Percentiles rank a stretch among this genome's conserved stretches.
These are phyloP conservation scores for Solanum pinnatisectum DNA, from an alignment of 257 asterid genomes.

Conservation along the genomic window DNA sequence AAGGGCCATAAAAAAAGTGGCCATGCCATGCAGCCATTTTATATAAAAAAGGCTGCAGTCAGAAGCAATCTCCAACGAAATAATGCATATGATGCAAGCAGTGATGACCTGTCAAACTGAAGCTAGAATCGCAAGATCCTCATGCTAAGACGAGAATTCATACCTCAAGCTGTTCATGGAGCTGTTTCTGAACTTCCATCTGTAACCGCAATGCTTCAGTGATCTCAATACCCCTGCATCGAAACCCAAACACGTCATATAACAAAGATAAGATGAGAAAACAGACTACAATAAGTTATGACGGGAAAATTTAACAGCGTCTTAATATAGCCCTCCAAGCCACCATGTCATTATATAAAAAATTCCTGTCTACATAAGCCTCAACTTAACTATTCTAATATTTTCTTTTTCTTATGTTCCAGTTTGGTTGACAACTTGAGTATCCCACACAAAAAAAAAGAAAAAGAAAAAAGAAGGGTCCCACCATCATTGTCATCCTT, in stretches of 20 bases:
- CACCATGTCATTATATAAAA: not conserved
- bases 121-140: not conserved
- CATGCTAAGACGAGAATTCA: not conserved
- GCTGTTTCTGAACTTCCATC: constrained; percentile 18
- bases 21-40: not conserved
- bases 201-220: constrained; percentile 13
- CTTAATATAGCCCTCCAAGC: not conserved
- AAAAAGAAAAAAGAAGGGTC: not conserved
- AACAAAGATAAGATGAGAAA: not conserved
- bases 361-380: not conserved
- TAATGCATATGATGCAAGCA: not conserved
- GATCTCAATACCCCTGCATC: constrained; percentile 6
- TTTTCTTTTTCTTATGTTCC: not conserved
- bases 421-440: not conserved
- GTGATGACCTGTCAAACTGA: not conserved
- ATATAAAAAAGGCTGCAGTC: not conserved
- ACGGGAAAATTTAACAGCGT: not conserved
- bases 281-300: not conserved
- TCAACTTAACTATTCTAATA: not conserved
- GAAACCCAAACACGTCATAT: not conserved
- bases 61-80: not conserved
- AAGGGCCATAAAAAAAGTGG: not conserved
- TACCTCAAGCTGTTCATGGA: constrained; percentile 16
- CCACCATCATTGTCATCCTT: not conserved
- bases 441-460: not conserved